Base-by-base conservation (phyloP, 306 rosid genomes). In the Rosa chinensis region DNA sequence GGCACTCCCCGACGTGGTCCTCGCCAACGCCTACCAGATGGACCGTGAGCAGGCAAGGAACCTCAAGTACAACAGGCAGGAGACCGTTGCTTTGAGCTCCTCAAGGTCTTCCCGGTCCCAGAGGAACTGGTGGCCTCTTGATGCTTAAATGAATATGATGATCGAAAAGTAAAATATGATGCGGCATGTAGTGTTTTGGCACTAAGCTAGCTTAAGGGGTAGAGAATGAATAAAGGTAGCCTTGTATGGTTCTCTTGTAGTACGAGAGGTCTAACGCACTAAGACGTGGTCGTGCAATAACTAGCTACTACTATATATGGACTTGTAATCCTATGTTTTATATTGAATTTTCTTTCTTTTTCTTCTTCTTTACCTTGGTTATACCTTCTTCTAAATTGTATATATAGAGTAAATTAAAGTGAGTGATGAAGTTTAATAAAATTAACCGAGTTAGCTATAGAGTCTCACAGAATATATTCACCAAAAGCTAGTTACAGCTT, bases 41-140 rank as follows among this genome's bases (percentile, higher is more conserved):
- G 61, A 73, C 13, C 70, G 75, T 3, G 82, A 90, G 1, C 84
- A 88, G 48, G 92, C 85, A 0, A 56, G 75, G 28, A 72, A 68
- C 72, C 73, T 94, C 11, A 90, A 92, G 84, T 37, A 55, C 80
- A 86, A 81, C 86, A 78, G 85, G 80, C 83, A 47, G 9, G 82
- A 82, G 76, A 68, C 42, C 6, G 68, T 66, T n/a, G 70, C 88
- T 35, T 63, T 87, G 58, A 71, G 88, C 23, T 83, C 93, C 0
- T 49, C 77, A 4, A 66, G 70, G 45, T 64, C 70, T 5, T 13
- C n/a, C 11, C 23, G 13, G 16, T 48, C 25, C 61, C 32, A 8
- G 35, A 58, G 35, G 62, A 20, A 3, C 5, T 58, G 35, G 35
- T 58, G 64, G 64, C 16, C 32, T 23, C 21, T 9, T 56, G 45